Percentiles rank a stretch among this genome's conserved stretches.
Conservation (phyloP, 306 rosid genomes). For the Neltuma alba region DNA sequence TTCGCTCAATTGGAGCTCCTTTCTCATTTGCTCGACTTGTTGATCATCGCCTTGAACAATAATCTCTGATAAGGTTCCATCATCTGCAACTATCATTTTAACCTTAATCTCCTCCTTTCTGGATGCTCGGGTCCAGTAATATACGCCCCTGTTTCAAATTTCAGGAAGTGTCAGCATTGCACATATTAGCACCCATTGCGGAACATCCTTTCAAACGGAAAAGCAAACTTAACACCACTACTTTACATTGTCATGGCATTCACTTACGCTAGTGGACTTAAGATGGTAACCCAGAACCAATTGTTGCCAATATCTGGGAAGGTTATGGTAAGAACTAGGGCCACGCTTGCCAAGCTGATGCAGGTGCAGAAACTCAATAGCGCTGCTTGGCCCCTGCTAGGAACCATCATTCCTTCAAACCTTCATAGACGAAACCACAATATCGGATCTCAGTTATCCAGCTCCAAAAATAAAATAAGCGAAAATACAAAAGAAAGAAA, state of each 20-base stretch:
- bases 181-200: background rate
- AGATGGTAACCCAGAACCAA: constrained; percentile 79
- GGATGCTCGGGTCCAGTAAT: constrained; percentile 67
- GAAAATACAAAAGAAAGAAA: background rate
- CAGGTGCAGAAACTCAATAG: constrained; percentile 77
- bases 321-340: constrained; percentile 90
- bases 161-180: background rate
- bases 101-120: constrained; percentile 75
- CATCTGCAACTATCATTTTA: constrained; percentile 54
- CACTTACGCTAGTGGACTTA: constrained; percentile 90
- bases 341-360: constrained; percentile 75
- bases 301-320: constrained; percentile 79
- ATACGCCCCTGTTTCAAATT: constrained; percentile 59
- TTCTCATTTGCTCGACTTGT: constrained; percentile 66
- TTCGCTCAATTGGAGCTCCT: constrained; percentile 60
- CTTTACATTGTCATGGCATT: background rate
- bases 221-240: constrained; percentile 20
- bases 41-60: constrained; percentile 73
- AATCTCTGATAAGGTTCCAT: constrained; percentile 50
- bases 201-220: background rate
- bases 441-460: constrained; percentile 3
- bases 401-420: constrained; percentile 91
- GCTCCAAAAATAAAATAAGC: background rate
- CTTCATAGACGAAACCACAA: constrained; percentile 44
- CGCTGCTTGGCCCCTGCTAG: constrained; percentile 82